Evolutionary conservation across 1,284 basidiomycete species (phyloP), one percentile per base, ranked within the genome.

Genomic region (Trametes polyzona): DNA sequence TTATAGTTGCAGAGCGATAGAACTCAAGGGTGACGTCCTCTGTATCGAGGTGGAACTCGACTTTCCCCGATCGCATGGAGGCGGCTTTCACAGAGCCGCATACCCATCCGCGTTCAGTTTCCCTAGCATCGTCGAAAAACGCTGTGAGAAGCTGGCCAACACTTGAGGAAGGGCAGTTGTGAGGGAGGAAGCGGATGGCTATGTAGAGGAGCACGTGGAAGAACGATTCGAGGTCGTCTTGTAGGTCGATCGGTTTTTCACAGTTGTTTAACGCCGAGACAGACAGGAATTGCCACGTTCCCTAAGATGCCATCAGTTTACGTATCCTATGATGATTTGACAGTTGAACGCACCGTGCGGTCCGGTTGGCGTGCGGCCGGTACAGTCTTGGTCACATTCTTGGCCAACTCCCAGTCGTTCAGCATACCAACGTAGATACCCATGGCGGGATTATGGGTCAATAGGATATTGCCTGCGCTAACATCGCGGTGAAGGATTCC

Each of bases 361-460:
- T 59, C 46, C 0, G n/a, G 44, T n/a, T 52, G 58, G 4, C 58
- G 37, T 9, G 24, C 33, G 11, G n/a, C 17, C 19, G 6, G 17
- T 33, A 4, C 6, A 24, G 1, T 35, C 19, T 12, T 26, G 5
- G 10, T 41, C 21, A n/a, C 8, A 4, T 29, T 30, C 23, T 60
- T 57, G n/a, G 59, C 46, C 3, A 61, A 26, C 33, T 61, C 55
- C 59, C 59, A 61, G 26, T 58, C 56, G 10, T 36, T 53, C 19
- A 58, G 53, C 2, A 61, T 16, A 16, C 52, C 41, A 7, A n/a
- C 16, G 26, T 26, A 43, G 5, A n/a, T 14, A 14, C 41, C 41
- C 11, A n/a, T n/a, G 4, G 12, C 16, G 4, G 24, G 6, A 10
- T 41, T 21, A 6, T 7, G 14, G 14, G 17, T 27, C 12, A 43